These are phyloP conservation scores for Puccinia brachypodii DNA, from an alignment of 1,284 basidiomycete genomes.

Conservation along the genomic window DNA sequence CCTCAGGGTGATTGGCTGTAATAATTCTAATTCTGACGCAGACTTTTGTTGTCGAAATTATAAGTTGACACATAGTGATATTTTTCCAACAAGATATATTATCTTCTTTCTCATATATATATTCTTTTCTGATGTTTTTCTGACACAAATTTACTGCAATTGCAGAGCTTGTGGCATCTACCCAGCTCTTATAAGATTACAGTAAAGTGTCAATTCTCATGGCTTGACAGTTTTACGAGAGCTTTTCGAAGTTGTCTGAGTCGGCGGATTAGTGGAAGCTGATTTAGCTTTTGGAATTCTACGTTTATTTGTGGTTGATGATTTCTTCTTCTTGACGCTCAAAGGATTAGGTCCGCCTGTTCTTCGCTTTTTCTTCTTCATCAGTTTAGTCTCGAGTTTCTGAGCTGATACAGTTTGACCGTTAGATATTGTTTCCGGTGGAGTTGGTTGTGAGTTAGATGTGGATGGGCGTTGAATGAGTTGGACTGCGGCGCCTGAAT, in stretches of 20 bases:
- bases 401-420: slow-evolving; percentile 22
- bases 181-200: no score
- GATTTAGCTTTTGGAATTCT: slow-evolving; percentile 5
- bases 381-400: slow-evolving; percentile 14
- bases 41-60: no score
- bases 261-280: neutral
- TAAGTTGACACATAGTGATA: no score
- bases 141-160: no score
- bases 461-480: slow-evolving; percentile 2
- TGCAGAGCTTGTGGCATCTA: no score
- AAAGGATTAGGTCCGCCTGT: slow-evolving; percentile 25
- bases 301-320: slow-evolving; percentile 14
- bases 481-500: neutral
- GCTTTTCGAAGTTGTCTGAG: slow-evolving; percentile 5
- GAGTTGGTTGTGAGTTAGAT: neutral
- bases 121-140: no score
- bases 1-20: no score
- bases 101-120: no score
- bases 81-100: no score
- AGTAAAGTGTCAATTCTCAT: no score
- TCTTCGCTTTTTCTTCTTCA: slow-evolving; percentile 18
- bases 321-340: slow-evolving; percentile 35
- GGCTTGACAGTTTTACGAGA: neutral
- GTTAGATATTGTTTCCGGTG: neutral
- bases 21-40: no score